Base-by-base conservation (phyloP, 805 yeast genomes). In the Ogataea pignaliae region DNA sequence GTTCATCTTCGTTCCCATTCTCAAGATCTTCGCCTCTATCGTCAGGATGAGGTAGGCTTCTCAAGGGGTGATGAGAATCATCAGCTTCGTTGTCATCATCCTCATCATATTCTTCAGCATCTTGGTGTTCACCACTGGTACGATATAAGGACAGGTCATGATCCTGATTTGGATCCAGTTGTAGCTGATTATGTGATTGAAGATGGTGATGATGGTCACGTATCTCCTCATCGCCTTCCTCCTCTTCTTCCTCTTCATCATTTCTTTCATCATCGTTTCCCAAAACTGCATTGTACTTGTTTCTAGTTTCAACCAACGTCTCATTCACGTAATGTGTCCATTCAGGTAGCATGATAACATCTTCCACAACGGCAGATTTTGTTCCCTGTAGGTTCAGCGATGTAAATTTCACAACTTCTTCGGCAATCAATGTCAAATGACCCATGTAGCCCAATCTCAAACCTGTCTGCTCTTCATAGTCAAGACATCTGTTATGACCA, bases 381-480 rank as follows among this genome's bases (percentile, higher is more conserved):
- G 78, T 63, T 48, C 79, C 85, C 8, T 48, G 53, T 31, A 53
- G 15, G 21, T 50, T 52, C 15, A 53, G 36, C 6, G 57, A 53
- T 14, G 57, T 53, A 63, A 93, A 93, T 61, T 93, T 93, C 39
- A 89, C 96, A 37, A 93, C 89, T 62, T 93, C 99, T 62, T 93
- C 99, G 41, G 96, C 89, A 44, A 93, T 88, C 41, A 93, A 70
- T 7, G 95, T 88, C 51, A 93, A 68, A 62, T 93, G 99, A n/a
- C 99, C 99, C 88, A 90, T 89, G 60, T 88, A 93, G 0, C 99
- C 99, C 34, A 90, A 77, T 43, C 95, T 75, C 34, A 86, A 76
- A 4, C 80, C 79, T 13, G 72, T 71, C 45, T 68, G 68, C 50
- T 73, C 76, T 60, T 86, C 86, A 56, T 79, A 76, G 31, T 73